Evolutionary conservation across 768 basidiomycete genomes (phyloP), one percentile per base, ranked within the genome.

Genomic region (Boletus rex-veris): DNA sequence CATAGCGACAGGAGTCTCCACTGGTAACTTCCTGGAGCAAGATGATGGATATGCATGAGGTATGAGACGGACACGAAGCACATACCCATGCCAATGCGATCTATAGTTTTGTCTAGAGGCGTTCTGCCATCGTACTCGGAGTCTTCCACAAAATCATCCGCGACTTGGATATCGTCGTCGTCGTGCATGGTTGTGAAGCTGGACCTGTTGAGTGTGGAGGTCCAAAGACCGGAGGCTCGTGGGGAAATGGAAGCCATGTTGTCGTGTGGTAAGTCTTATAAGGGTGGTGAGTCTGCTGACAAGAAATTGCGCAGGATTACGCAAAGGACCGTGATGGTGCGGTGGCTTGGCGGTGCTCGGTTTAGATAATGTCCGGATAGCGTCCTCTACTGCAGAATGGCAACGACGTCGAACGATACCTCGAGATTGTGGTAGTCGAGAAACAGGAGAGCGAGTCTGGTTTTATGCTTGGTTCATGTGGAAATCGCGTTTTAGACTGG

Each of bases 81-180:
- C 77, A 50, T 53, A 67, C 90, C 92, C 92, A 96, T 91, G 28
- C 92, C 92, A 64, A 95, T 93, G 38, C 84, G 80, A 65, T 93
- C 91, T 70, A 95, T 92, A 1, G 92, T 93, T 64, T 77, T 87
- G 72, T 95, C 92, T 26, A 95, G 76, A 62, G 80, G 80, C 16
- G 82, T 84, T 52, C 82, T 70, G 14, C 69, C 69, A 59, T 84
- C 82, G 36, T 61, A 71, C 15, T 59, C 63, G 4, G 33, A 16
- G 45, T 63, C 67, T 7, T 64, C 66, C 21, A 65, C 41, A 19
- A 55, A 51, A 16, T 60, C 64, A 26, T 53, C 58, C 48, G 64
- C 68, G 52, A 21, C 39, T 31, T 73, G 74, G 30, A 59, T 59
- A 11, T 64, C 64, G 15, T 68, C 71, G n/a, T 61, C 63, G 44